A percentile compares a stretch with the other conserved stretches of the same genome.
phyloP scores from a whole-genome alignment of 2,329 filamentous ascomycete species.

The Tricladium varicosporioides region DNA sequence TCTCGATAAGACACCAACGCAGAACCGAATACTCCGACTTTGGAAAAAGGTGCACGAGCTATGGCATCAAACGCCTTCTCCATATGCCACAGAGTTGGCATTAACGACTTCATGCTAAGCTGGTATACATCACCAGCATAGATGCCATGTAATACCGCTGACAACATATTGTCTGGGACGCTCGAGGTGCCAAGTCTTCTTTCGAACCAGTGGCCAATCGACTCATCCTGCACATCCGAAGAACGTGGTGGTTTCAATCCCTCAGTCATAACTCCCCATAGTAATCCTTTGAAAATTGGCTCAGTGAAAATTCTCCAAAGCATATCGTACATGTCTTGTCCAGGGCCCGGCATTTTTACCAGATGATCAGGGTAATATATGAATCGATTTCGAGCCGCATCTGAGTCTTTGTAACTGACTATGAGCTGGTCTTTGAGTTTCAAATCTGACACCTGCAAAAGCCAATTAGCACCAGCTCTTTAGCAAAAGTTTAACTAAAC shows the following conservation, averaged over 20 bases:
- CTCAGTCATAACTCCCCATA: conserved; percentile 29
- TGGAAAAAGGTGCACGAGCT: too few relatives aligned
- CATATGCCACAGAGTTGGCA: conserved; percentile 24
- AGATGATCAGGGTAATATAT: conserved; percentile 87
- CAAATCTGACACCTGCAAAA: conserved; percentile 53
- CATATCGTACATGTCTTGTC: conserved; percentile 34
- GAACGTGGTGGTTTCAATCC: conserved; percentile 34
- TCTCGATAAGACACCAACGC: conserved; percentile 4
- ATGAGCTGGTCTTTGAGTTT: conserved; percentile 55
- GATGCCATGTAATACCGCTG: conserved; percentile 79
- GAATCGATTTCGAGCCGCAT: conserved; percentile 64
- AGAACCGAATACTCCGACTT: background rate
- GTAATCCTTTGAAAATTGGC: conserved; percentile 51
- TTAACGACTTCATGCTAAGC: conserved; percentile 68
- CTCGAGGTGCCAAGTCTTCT: conserved; percentile 50
- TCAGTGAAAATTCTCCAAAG: conserved; percentile 44
- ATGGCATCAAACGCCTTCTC: conserved; percentile 1
- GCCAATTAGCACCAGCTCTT: conserved; percentile 15
- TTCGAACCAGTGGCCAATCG: conserved; percentile 64
- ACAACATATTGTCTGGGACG: conserved; percentile 70
- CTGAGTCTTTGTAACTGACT: conserved; percentile 47
- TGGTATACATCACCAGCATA: conserved; percentile 86
- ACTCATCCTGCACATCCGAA: conserved; percentile 57
- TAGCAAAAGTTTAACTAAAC: conserved; percentile 1
- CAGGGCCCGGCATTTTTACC: conserved; percentile 56